phyloP scores from a whole-genome alignment of 495 filamentous ascomycete genomes.

The Hyphodiscus hymeniophilus region DNA sequence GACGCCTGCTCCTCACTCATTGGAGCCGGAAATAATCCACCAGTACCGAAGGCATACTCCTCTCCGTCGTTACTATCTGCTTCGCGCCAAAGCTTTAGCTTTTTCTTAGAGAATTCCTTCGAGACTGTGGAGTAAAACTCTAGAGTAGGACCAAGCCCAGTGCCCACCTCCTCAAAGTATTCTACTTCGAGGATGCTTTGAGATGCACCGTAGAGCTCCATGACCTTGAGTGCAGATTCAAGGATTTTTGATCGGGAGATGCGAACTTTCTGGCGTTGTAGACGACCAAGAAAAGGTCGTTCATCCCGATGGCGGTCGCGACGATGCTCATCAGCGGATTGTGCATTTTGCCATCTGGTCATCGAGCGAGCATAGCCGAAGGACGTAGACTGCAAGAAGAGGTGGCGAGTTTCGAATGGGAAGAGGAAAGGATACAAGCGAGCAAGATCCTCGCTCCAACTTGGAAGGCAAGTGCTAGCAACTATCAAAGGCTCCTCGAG shows the following conservation, averaged over 20 bases:
- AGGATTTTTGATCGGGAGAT: constrained; percentile 89
- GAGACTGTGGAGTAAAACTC: constrained; percentile 99
- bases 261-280: constrained; percentile 95
- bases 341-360: constrained; percentile 93
- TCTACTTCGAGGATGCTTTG: constrained; percentile 95
- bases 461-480: constrained; percentile 91
- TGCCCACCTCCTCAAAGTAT: constrained; percentile 98
- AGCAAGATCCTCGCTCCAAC: constrained; percentile 96
- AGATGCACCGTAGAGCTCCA: constrained; percentile 96
- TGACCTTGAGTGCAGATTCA: constrained; percentile 97
- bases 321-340: constrained; percentile 67
- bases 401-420: constrained; percentile 94
- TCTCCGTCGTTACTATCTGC: constrained; percentile 66
- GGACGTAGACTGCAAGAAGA: constrained; percentile 96
- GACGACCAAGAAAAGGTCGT: constrained; percentile 80
- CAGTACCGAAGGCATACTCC: constrained; percentile 80
- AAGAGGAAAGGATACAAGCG: constrained; percentile 97
- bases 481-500: constrained; percentile 98
- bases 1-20: constrained; percentile 72
- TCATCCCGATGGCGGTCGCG: constrained; percentile 82
- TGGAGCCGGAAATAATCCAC: constrained; percentile 87
- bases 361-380: constrained; percentile 98
- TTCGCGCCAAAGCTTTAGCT: constrained; percentile 92
- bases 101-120: constrained; percentile 95
- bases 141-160: constrained; percentile 89